Evolutionary conservation across 2,329 filamentous ascomycete species (phyloP).

Genomic region (Pseudophaeomoniella oleicola): DNA sequence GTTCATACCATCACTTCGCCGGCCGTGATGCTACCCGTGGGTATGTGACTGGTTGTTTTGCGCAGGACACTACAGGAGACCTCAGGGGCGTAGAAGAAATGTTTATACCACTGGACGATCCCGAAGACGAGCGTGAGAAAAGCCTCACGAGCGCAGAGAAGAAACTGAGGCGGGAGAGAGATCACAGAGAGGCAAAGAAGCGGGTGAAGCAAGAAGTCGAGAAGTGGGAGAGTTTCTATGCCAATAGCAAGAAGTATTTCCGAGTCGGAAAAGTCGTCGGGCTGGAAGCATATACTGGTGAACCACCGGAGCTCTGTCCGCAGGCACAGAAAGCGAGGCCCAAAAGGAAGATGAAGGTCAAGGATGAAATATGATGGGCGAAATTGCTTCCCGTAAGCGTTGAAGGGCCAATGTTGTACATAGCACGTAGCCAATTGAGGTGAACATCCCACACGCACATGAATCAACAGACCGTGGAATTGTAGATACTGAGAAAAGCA

Average conservation of each 20-base stretch:
- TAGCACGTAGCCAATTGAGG: no score
- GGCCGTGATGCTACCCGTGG: constrained; percentile 75
- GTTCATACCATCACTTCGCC: constrained; percentile 74
- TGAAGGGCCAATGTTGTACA: no score
- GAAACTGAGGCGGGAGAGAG: constrained; percentile 44
- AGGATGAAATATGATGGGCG: constrained; percentile 4
- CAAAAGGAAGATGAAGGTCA: constrained; percentile 23
- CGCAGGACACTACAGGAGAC: constrained; percentile 70
- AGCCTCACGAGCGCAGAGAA: constrained; percentile 21
- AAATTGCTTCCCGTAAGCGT: no score
- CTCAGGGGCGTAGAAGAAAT: constrained; percentile 76
- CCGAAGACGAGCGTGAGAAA: constrained; percentile 23
- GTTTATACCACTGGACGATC: constrained; percentile 56
- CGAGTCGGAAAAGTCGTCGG: constrained; percentile 56
- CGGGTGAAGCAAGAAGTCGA: constrained; percentile 53
- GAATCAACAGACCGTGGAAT: no score
- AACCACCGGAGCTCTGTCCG: constrained; percentile 53
- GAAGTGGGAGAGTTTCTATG: constrained; percentile 78
- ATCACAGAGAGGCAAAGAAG: constrained; percentile 48
- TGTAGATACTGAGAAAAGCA: no score
- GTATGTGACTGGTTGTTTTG: constrained; percentile 88
- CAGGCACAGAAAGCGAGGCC: constrained; percentile 53
- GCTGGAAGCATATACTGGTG: constrained; percentile 21
- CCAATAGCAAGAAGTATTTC: constrained; percentile 64
- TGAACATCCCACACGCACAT: no score